Conservation (phyloP, 1,284 basidiomycete species). For the Paramarasmius palmivorus region DNA sequence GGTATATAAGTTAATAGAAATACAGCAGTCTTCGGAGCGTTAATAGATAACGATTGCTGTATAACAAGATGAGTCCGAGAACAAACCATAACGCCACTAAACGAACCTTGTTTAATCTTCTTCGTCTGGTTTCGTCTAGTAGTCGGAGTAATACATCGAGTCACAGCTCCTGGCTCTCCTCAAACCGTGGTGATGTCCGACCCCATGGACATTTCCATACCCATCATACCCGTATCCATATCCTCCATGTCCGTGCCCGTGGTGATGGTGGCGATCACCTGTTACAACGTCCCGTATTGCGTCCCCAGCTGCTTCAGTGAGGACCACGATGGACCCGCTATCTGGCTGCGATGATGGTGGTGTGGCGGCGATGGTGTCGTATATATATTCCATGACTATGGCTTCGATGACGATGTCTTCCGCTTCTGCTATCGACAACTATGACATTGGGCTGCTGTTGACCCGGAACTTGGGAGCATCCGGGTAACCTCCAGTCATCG, state of each 20-base stretch:
- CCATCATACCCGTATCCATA: constrained; percentile 1
- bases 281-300: background rate
- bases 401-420: constrained; percentile 1
- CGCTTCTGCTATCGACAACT: background rate
- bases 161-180: constrained; percentile 2
- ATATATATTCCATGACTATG: constrained; percentile 5
- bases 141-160: background rate
- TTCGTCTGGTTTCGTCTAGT: too few species aligned
- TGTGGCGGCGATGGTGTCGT: background rate
- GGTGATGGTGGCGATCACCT: background rate
- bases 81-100: too few species aligned
- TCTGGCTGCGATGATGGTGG: background rate
- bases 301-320: background rate
- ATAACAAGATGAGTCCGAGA: too few species aligned
- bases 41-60: too few species aligned
- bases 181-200: background rate
- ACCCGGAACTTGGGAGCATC: too few species aligned
- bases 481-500: too few species aligned
- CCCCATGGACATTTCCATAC: background rate
- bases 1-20: too few species aligned
- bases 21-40: too few species aligned
- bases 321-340: too few species aligned
- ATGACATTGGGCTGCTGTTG: background rate
- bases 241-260: background rate
- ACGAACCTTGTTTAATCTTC: too few species aligned